These are phyloP conservation scores for Ulmus americana DNA, from an alignment of 331 rosid genomes.

Conservation along the genomic window DNA sequence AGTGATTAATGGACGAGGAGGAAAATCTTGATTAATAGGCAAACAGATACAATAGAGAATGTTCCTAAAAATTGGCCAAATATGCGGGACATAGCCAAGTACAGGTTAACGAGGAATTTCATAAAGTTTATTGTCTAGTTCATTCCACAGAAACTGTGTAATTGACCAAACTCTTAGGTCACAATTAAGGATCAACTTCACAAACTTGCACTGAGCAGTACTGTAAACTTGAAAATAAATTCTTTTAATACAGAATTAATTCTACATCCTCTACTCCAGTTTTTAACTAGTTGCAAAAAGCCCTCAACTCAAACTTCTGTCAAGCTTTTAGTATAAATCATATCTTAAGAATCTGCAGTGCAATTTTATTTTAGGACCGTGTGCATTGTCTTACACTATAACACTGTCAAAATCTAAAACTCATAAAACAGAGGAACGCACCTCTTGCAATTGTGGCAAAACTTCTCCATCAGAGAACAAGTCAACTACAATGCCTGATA, in stretches of 20 bases:
- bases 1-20: neutral
- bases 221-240: neutral
- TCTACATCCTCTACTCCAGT: neutral
- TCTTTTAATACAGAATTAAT: neutral
- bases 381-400: neutral
- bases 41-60: neutral
- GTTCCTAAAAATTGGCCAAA: neutral
- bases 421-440: slow-evolving; percentile 26
- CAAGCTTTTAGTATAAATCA: neutral
- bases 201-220: neutral
- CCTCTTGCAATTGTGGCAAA: slow-evolving; percentile 80
- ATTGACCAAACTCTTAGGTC: neutral
- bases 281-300: neutral
- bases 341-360: neutral
- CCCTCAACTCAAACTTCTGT: neutral
- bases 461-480: slow-evolving; percentile 71
- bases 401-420: neutral
- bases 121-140: too few relatives aligned
- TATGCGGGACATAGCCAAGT: neutral
- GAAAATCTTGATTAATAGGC: neutral
- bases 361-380: neutral
- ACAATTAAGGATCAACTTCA: neutral
- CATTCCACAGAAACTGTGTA: neutral
- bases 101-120: neutral
- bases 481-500: slow-evolving; percentile 76